Evolutionary conservation across 805 yeast genomes (phyloP).

Genomic region (Suhomyces pyralidae): DNA sequence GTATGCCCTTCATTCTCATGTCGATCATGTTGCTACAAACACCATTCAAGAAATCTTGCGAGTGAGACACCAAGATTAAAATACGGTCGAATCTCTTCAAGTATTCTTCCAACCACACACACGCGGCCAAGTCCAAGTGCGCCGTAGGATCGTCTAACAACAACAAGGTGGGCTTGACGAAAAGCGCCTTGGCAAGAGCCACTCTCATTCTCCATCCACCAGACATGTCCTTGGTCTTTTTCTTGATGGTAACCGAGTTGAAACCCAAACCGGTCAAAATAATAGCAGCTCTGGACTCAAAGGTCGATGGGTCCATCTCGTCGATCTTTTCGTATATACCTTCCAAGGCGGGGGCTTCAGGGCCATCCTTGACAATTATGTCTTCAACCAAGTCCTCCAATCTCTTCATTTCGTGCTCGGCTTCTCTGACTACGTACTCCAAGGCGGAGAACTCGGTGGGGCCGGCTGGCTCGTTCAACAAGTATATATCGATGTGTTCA

Average conservation of each 20-base stretch:
- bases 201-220: constrained; percentile 99
- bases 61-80: constrained; percentile 91
- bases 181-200: constrained; percentile 94
- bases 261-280: constrained; percentile 97
- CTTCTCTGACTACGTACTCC: constrained; percentile 96
- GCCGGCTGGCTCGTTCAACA: constrained; percentile 96
- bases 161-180: constrained; percentile 94
- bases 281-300: constrained; percentile 94
- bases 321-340: constrained; percentile 93
- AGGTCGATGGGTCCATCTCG: constrained; percentile 91
- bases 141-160: constrained; percentile 98
- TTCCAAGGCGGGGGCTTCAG: constrained; percentile 83
- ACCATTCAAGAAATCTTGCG: constrained; percentile 99
- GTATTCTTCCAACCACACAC: constrained; percentile 99
- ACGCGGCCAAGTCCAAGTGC: constrained; percentile 97
- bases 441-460: constrained; percentile 89
- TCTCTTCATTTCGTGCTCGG: constrained; percentile 87
- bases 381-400: constrained; percentile 90
- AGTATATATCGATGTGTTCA: constrained; percentile 82
- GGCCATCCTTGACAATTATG: constrained; percentile 85
- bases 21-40: constrained; percentile 98
- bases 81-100: constrained; percentile 91
- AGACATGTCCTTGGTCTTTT: constrained; percentile 97
- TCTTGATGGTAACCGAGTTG: constrained; percentile 78
- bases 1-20: constrained; percentile 80